Conservation (phyloP, 78 protist species). For the Dictyostelium purpureum region DNA sequence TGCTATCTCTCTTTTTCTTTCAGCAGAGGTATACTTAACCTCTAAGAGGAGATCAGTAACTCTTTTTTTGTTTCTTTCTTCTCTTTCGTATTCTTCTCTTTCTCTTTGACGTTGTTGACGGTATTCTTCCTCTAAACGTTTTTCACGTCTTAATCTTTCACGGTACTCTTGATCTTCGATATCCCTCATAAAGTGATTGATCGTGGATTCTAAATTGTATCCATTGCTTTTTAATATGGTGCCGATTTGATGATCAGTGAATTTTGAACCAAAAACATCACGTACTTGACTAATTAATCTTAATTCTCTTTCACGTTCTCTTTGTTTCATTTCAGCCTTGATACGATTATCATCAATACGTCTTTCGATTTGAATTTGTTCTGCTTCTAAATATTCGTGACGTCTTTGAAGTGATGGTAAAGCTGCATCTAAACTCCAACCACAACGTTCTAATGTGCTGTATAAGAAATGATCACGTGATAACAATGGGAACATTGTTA, state of each 20-base stretch:
- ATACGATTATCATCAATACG: not conserved
- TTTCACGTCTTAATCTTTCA: not conserved
- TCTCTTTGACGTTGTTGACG: conserved; percentile 1
- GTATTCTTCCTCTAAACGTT: conserved; percentile 3
- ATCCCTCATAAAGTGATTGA: conserved; percentile 20
- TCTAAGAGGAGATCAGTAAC: conserved; percentile 17
- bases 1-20: conserved; percentile 14
- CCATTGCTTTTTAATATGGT: not conserved
- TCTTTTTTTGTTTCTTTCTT: conserved; percentile 27
- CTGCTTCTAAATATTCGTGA: conserved; percentile 22
- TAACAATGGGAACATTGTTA: conserved; percentile 40
- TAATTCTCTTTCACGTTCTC: conserved; percentile 28
- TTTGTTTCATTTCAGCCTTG: not conserved
- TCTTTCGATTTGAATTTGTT: conserved; percentile 30
- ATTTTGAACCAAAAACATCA: conserved; percentile 45
- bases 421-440: conserved; percentile 37
- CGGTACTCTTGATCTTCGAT: not conserved
- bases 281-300: not conserved
- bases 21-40: not conserved
- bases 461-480: conserved; percentile 59
- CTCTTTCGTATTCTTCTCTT: conserved; percentile 6
- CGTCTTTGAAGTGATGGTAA: conserved; percentile 1
- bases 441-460: conserved; percentile 28
- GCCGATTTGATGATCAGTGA: not conserved
- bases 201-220: conserved; percentile 5